These are phyloP conservation scores for Aphanocladium album DNA, from an alignment of 2,329 filamentous ascomycete species.

Conservation along the genomic window DNA sequence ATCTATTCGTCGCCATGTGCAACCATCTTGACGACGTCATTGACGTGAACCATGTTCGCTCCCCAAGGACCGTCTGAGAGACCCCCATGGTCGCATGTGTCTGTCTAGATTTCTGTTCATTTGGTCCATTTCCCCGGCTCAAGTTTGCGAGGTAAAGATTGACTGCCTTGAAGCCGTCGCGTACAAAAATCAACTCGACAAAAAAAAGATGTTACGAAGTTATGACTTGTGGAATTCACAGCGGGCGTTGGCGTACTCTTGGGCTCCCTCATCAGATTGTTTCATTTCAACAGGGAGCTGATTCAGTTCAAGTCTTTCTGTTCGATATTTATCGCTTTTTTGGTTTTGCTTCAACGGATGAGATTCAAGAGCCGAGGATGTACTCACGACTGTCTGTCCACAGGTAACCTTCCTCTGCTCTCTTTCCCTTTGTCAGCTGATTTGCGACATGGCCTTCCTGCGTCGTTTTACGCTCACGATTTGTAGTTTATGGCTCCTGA, in stretches of 20 bases:
- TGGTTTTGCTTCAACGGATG: conserved; percentile 31
- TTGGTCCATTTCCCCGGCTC: conserved; percentile 15
- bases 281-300: conserved; percentile 29
- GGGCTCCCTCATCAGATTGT: conserved; percentile 48
- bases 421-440: conserved; percentile 14
- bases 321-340: conserved; percentile 29
- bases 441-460: background rate
- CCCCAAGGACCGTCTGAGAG: conserved; percentile 52
- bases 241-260: conserved; percentile 32
- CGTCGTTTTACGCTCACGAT: background rate
- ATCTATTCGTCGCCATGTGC: conserved; percentile 96
- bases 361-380: conserved; percentile 35
- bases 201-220: conserved; percentile 19
- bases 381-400: conserved; percentile 23
- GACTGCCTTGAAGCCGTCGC: conserved; percentile 2
- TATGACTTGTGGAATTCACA: conserved; percentile 16
- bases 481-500: conserved; percentile 5
- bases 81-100: background rate
- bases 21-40: conserved; percentile 96
- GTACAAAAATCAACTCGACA: conserved; percentile 19
- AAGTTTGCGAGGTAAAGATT: conserved; percentile 18
- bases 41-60: conserved; percentile 68
- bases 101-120: background rate
- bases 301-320: conserved; percentile 7
- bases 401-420: conserved; percentile 25